phyloP scores from a whole-genome alignment of 345 rosid genomes.

The Erucastrum elatum region DNA sequence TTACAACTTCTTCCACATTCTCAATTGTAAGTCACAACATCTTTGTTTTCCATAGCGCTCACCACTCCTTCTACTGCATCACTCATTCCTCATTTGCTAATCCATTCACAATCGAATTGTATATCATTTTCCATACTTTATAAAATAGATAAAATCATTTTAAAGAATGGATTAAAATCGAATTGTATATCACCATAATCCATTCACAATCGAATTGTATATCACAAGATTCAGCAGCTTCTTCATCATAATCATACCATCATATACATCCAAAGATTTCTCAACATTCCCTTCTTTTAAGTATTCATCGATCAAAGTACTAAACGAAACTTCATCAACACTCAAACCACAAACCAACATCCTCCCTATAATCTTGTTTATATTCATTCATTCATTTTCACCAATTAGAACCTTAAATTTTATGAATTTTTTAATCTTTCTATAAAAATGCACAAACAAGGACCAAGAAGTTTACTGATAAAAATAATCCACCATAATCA shows the following conservation, averaged over 20 bases:
- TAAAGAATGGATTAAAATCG: no score
- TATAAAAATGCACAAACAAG: no score
- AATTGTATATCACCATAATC: slow-evolving; percentile 28
- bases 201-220: slow-evolving; percentile 55
- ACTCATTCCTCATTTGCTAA: slow-evolving; percentile 46
- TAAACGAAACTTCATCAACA: slow-evolving; percentile 59
- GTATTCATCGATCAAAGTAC: slow-evolving; percentile 61
- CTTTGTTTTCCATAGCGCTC: slow-evolving; percentile 31
- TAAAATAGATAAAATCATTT: no score
- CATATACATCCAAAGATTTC: slow-evolving; percentile 49
- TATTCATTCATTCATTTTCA: no score
- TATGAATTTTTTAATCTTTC: no score
- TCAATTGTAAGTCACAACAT: slow-evolving; percentile 50
- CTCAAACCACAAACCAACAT: slow-evolving; percentile 56
- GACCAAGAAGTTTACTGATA: no score
- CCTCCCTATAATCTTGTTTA: not conserved
- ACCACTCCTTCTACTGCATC: slow-evolving; percentile 30
- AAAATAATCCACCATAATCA: no score
- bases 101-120: no score
- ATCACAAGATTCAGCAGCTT: slow-evolving; percentile 48
- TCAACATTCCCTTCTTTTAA: slow-evolving; percentile 58
- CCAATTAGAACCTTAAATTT: no score
- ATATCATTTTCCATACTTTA: no score
- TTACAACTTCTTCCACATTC: slow-evolving; percentile 44
- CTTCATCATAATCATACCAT: slow-evolving; percentile 43